These are phyloP conservation scores for Salvia miltiorrhiza DNA, from an alignment of 257 asterid genomes.

Conservation along the genomic window DNA sequence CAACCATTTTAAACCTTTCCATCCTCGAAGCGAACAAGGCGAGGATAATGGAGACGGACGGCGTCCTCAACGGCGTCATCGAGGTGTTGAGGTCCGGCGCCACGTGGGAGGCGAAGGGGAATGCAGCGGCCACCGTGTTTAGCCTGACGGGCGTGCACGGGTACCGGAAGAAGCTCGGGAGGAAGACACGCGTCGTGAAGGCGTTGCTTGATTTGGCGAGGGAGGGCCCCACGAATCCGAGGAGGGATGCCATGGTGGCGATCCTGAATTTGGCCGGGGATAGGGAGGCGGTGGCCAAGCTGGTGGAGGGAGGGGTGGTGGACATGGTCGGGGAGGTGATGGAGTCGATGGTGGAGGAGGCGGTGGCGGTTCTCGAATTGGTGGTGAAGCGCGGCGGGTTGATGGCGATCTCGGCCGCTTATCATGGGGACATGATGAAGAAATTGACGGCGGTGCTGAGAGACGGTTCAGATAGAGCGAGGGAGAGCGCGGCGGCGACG, in stretches of 20 bases:
- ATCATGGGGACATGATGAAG: constrained; percentile 39
- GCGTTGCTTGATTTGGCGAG: constrained; percentile 63
- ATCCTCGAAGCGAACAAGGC: constrained; percentile 74
- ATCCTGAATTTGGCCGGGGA: constrained; percentile 74
- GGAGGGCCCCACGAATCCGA: constrained; percentile 53
- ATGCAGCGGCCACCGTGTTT: constrained; percentile 83
- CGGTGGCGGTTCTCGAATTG: constrained; percentile 64
- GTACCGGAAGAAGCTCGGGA: constrained; percentile 54
- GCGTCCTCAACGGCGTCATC: constrained; percentile 59
- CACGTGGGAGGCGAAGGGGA: constrained; percentile 91
- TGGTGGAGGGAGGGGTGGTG: constrained; percentile 75
- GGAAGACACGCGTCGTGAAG: constrained; percentile 55
- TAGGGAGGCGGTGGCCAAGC: constrained; percentile 60
- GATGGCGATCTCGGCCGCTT: constrained; percentile 53
- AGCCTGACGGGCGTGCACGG: constrained; percentile 65
- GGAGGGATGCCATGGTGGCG: constrained; percentile 79
- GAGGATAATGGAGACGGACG: constrained; percentile 76
- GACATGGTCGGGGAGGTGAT: constrained; percentile 52
- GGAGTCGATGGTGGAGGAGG: constrained; percentile 68
- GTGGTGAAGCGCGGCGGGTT: constrained; percentile 81
- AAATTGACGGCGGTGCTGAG: constrained; percentile 44
- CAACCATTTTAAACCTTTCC: constrained; percentile 77
- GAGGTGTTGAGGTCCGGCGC: constrained; percentile 79
- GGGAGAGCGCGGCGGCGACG: constrained; percentile 70
- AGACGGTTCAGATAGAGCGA: constrained; percentile 67